Evolutionary conservation across 495 filamentous ascomycete genomes (phyloP).

Genomic region (Trichoderma virens): DNA sequence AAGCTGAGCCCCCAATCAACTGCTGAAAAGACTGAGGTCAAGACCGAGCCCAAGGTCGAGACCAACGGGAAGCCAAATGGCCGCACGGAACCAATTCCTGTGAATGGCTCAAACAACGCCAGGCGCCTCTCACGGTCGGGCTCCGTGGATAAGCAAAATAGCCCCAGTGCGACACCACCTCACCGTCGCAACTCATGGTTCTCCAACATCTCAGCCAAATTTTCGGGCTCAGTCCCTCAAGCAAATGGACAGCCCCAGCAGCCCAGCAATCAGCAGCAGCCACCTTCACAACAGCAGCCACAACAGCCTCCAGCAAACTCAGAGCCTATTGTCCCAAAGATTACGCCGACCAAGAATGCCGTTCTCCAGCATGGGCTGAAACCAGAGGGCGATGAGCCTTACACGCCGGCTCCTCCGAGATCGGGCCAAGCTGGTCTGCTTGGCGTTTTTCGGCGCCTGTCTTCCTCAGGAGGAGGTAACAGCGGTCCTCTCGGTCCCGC

Average conservation of each 20-base stretch:
- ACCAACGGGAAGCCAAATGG: not conserved
- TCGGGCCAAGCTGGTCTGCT: constrained; percentile 64
- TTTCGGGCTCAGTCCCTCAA: constrained; percentile 41
- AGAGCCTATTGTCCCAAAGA: constrained; percentile 51
- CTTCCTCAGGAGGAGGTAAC: constrained; percentile 48
- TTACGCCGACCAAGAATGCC: constrained; percentile 40
- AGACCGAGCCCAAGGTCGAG: constrained; percentile 9
- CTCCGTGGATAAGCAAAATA: constrained; percentile 1
- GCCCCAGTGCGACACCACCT: constrained; percentile 18
- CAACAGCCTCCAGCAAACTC: constrained; percentile 23
- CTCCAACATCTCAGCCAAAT: constrained; percentile 84
- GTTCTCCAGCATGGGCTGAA: constrained; percentile 43
- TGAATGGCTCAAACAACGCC: not conserved
- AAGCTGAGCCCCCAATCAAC: not conserved
- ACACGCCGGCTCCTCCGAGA: constrained; percentile 60
- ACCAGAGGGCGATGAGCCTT: constrained; percentile 47
- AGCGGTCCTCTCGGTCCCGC: constrained; percentile 26
- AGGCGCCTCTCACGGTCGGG: not conserved
- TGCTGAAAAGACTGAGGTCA: not conserved
- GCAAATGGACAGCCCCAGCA: not conserved
- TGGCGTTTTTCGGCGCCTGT: constrained; percentile 73
- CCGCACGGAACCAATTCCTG: not conserved
- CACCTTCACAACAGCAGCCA: constrained; percentile 15
- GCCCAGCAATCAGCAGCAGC: constrained; percentile 40
- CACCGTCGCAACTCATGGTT: constrained; percentile 79